Evolutionary conservation across 23 red algal genomes (phyloP), one percentile per base, ranked within the genome.

Genomic region (Pyropia haitanensis): DNA sequence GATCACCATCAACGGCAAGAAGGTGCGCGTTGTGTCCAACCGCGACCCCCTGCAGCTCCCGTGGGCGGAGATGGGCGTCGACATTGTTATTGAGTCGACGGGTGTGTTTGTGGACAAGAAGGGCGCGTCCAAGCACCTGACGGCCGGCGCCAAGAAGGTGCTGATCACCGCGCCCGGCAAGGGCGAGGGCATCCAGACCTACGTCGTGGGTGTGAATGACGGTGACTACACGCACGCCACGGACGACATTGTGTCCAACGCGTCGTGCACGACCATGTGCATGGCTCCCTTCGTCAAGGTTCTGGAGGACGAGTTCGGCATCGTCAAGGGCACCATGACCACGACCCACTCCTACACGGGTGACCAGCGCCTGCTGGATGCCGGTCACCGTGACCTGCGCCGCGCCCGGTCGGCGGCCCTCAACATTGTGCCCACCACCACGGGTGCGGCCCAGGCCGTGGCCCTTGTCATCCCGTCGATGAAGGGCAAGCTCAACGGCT

Each of bases 281-380:
- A 88, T 98, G 79, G 94, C 94, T 32, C 94, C 94, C 10, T 90
- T 98, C 60, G 80, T 98, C 61, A 88, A 87, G 61, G 94, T 91
- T 0, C 78, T 98, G 13, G 80, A 91, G 33, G 94, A 90, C 18
- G 85, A 90, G 54, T 90, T 98, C 63, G 84, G 94, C 44, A 83
- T 98, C 60, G 75, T 87, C 7, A 83, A 76, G 56, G 94, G 94
- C 53, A 91, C 79, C 68, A 98, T 98, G 94, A 98, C 94, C 49
- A 98, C 94, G 0, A 98, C 85, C 56, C 94, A 98, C 78, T 90
- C 85, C 2, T 91, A 91, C 63, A 98, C 94, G 52, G 85, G 85
- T 10, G 85, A 90, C 49, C 94, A 98, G 55, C 64, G 85, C 52
- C 65, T 98, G n/a, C 58, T 91, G 49, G 94, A 98, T 85, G 85